Evolutionary conservation across 2,329 filamentous ascomycete genomes (phyloP), one percentile per base, ranked within the genome.

Genomic region (Biscogniauxia sp.): DNA sequence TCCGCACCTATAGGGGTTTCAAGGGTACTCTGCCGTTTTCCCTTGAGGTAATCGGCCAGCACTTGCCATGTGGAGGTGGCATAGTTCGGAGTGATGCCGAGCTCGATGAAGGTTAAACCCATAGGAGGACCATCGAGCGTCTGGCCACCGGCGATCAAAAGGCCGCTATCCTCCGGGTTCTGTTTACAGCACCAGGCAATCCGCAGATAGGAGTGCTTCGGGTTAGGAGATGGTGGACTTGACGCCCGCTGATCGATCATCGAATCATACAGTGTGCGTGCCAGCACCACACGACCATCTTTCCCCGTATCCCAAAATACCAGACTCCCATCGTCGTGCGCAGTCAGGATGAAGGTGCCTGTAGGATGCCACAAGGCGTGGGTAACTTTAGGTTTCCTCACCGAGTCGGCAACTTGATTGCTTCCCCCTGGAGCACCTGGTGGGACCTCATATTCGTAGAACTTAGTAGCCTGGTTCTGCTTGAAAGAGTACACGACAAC

Each of bases 401-500:
- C 73, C 15, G 83, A 82, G 59, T 88, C 85, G 41, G 86, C 77
- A 6, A 83, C 82, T 49, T 83, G 77, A 26, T 87, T 85, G 71
- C 92, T 90, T 77, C 93, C 84, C n/a, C 94, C 94, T 0, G 91
- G 90, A 3, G 94, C 93, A 17, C 93, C 92, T 11, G 85, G 81
- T 0, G 92, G 91, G 2, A 98, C 75, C 60, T 89, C 83, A 74
- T 98, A 98, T 66, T 93, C 84, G 69, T 96, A 93, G 76, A 87
- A 96, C 64, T 90, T 89, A 53, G 88, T 79, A 0, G 92, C 82
- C 61, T 88, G 84, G 71, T 93, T 93, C 74, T 96, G 90, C 78
- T 99, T 98, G 81, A 99, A 96, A 2, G 92, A 96, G 76, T 96
- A 99, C 62, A 95, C 84, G 53, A 92, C 92, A 5, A 91, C 93